These are phyloP conservation scores for Plasmodium ovale DNA, from an alignment of 169 alveolate genomes.

Conservation along the genomic window DNA sequence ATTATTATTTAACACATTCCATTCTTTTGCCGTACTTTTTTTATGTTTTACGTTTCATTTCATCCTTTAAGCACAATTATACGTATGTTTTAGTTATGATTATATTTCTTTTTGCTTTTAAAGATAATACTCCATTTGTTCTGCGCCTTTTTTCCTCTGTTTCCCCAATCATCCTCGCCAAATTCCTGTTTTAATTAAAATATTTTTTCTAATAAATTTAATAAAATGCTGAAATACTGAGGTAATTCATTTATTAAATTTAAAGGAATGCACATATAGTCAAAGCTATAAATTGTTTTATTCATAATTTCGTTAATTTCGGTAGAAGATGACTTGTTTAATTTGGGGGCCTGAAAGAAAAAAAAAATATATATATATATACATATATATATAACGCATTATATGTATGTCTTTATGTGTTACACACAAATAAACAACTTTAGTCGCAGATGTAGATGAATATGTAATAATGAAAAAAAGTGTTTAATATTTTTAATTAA, in stretches of 20 bases:
- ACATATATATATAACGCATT: conserved; percentile 6
- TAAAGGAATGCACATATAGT: conserved; percentile 72
- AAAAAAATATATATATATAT: conserved; percentile 1
- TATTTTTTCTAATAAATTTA: conserved; percentile 73
- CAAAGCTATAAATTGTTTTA: conserved; percentile 75
- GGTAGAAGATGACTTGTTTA: conserved; percentile 31
- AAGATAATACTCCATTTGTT: neutral
- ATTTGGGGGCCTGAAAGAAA: conserved; percentile 49
- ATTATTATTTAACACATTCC: neutral
- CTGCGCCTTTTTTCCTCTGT: conserved; percentile 6
- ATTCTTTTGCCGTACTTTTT: conserved; percentile 11
- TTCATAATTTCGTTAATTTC: conserved; percentile 35
- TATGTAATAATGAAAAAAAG: neutral
- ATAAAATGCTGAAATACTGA: conserved; percentile 42
- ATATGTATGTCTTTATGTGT: conserved; percentile 10
- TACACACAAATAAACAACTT: neutral
- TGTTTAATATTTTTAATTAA: neutral
- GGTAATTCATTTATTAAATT: conserved; percentile 57
- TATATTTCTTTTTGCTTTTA: conserved; percentile 2
- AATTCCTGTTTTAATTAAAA: conserved; percentile 37
- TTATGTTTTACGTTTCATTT: conserved; percentile 11
- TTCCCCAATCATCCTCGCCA: no score
- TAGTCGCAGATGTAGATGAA: neutral
- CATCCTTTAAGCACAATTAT: neutral
- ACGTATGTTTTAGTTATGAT: conserved; percentile 14